Evolutionary conservation across 202 grass and related monocot genomes (phyloP).

Genomic region (Panicum hallii): DNA sequence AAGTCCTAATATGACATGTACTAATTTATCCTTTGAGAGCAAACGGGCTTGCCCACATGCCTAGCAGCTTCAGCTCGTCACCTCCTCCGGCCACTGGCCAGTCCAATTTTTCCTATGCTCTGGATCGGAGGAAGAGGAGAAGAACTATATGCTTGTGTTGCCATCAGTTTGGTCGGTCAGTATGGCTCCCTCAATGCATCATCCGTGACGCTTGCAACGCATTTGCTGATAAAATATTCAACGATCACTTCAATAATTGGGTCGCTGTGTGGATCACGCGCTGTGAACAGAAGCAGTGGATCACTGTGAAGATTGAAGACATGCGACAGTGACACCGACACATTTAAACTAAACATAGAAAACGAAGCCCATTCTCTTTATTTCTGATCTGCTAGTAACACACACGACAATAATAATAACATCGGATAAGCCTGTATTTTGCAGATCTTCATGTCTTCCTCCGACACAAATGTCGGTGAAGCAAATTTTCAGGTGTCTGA

Average conservation of each 20-base stretch:
- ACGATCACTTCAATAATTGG: not conserved
- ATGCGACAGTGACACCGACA: too few species aligned
- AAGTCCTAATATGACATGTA: too few species aligned
- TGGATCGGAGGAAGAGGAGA: not conserved
- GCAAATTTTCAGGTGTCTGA: not conserved
- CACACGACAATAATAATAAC: not conserved
- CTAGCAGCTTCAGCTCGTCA: constrained; percentile 48
- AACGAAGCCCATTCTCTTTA: not conserved
- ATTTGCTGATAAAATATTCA: not conserved
- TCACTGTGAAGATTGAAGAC: too few species aligned
- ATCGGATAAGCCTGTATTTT: not conserved
- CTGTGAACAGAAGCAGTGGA: not conserved
- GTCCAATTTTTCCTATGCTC: not conserved
- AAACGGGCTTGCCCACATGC: constrained; percentile 47
- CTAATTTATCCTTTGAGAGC: too few species aligned
- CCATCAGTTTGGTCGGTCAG: not conserved
- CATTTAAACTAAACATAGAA: not conserved
- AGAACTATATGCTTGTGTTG: not conserved
- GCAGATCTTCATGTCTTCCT: not conserved
- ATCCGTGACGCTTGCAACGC: not conserved
- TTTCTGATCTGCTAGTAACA: not conserved
- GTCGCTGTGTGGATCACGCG: not conserved
- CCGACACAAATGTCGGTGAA: not conserved
- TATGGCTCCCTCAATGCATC: not conserved
- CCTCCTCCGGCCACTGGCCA: not conserved